Conservation (phyloP, 768 basidiomycete species). For the Podaxis rugospora region DNA sequence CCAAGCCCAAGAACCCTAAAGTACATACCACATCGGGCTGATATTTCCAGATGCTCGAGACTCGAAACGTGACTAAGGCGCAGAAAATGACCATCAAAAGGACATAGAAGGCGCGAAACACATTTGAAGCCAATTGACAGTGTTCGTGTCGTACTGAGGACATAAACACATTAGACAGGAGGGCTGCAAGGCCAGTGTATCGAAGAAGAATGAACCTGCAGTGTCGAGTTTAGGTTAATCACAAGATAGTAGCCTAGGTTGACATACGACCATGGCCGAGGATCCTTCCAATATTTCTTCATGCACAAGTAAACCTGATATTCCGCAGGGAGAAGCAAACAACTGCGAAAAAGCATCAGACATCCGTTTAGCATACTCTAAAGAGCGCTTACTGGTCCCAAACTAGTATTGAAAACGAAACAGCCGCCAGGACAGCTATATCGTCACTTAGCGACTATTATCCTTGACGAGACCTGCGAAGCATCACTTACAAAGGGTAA, state of each 20-base stretch:
- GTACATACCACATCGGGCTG: slow-evolving; percentile 17
- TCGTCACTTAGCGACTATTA: not conserved
- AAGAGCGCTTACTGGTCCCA: slow-evolving; percentile 4
- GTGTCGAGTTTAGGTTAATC: not conserved
- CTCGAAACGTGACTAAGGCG: slow-evolving; percentile 28
- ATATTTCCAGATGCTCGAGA: slow-evolving; percentile 29
- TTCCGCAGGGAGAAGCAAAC: slow-evolving; percentile 21
- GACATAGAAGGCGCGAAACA: slow-evolving; percentile 25
- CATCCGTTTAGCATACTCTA: no score
- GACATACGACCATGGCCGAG: slow-evolving; percentile 27
- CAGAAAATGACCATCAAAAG: slow-evolving; percentile 27
- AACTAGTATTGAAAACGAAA: slow-evolving; percentile 1
- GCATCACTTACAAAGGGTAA: not conserved
- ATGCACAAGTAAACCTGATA: slow-evolving; percentile 20
- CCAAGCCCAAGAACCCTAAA: slow-evolving; percentile 18
- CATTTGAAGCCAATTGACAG: slow-evolving; percentile 26
- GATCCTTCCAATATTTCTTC: slow-evolving; percentile 22
- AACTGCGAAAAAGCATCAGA: not conserved
- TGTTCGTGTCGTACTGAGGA: slow-evolving; percentile 22
- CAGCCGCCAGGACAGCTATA: not conserved
- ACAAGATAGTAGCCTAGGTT: not conserved
- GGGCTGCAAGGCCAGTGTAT: slow-evolving; percentile 27
- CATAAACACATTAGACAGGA: slow-evolving; percentile 23
- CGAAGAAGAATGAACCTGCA: slow-evolving; percentile 28
- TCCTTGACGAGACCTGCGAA: not conserved